Evolutionary conservation across 805 yeast species (phyloP), one percentile per base, ranked within the genome.

Genomic region (Candida montana): DNA sequence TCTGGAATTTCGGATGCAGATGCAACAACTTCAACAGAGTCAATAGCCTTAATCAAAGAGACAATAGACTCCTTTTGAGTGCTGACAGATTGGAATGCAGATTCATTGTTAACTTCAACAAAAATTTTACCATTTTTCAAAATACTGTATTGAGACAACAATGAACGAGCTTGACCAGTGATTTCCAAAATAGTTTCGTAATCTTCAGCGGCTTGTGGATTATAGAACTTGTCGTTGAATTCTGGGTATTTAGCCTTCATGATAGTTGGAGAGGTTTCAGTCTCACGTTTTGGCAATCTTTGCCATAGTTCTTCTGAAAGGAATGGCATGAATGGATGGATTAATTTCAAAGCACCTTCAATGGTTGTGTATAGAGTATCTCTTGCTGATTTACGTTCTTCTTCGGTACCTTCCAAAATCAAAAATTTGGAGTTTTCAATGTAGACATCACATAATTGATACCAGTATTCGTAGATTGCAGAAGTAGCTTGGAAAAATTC

Each of bases 241-340:
- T 65, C 75, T 43, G 99, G 99, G 71, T 80, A 93, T 37, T 71
- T 54, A 32, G 96, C 95, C 59, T 78, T 77, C 39, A 80, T 81
- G 62, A 93, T 88, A 17, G 96, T 75, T 39, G 64, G 69, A 21
- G 88, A 71, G 18, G 67, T 65, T 55, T 86, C 96, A 40, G 79
- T 68, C 7, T 77, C 74, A 61, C 96, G 81, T 58, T 84, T 83
- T 55, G 98, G 98, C 58, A 93, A 71, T 68, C 98, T 86, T 72
- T 93, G 99, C 97, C 97, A 93, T 86, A 93, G 79, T 73, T 93
- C 99, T 68, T 93, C 99, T 36, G 98, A 83, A 52, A 93, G 72
- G 62, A 79, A 93, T 31, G 99, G 99, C 99, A 93, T 93, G 73
- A 88, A 93, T 63, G 99, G 99, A 62, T 91, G 98, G 54, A 91